These are phyloP conservation scores for Candida suzukii DNA, from an alignment of 805 yeast species.

Conservation along the genomic window DNA sequence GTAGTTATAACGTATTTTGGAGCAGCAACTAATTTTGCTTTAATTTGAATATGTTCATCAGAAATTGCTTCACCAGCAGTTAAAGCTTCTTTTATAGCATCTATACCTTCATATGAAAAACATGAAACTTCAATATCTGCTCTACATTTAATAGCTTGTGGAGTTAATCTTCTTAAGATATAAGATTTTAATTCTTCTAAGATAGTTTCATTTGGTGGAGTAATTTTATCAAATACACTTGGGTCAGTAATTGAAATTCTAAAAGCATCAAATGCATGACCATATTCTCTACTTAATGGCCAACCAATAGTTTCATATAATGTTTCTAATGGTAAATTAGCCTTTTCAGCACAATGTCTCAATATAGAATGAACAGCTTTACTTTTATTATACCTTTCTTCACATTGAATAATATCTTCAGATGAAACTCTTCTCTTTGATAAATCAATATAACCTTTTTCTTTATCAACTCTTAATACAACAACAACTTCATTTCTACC, in stretches of 20 bases:
- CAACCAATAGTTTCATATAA: constrained; percentile 89
- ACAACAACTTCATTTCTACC: constrained; percentile 98
- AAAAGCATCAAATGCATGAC: constrained; percentile 97
- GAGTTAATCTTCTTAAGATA: constrained; percentile 90
- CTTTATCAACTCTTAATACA: constrained; percentile 95
- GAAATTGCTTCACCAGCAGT: constrained; percentile 78
- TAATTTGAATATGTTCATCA: constrained; percentile 81
- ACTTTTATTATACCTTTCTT: constrained; percentile 93
- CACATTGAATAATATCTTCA: constrained; percentile 95
- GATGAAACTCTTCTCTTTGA: constrained; percentile 97
- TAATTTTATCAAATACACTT: constrained; percentile 73
- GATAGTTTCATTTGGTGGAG: constrained; percentile 65
- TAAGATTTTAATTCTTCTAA: constrained; percentile 80
- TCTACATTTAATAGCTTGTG: constrained; percentile 95
- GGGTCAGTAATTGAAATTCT: constrained; percentile 92
- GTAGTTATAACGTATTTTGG: constrained; percentile 93
- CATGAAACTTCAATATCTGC: constrained; percentile 99
- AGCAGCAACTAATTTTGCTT: constrained; percentile 94
- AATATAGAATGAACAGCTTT: constrained; percentile 97
- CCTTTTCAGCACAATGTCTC: constrained; percentile 97
- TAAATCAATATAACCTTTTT: constrained; percentile 95
- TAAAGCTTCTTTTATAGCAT: constrained; percentile 88
- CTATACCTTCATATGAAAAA: constrained; percentile 95
- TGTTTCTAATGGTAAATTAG: constrained; percentile 76
- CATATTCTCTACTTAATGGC: constrained; percentile 93